Evolutionary conservation across 306 rosid genomes (phyloP).

Genomic region (Vigna hirtella): DNA sequence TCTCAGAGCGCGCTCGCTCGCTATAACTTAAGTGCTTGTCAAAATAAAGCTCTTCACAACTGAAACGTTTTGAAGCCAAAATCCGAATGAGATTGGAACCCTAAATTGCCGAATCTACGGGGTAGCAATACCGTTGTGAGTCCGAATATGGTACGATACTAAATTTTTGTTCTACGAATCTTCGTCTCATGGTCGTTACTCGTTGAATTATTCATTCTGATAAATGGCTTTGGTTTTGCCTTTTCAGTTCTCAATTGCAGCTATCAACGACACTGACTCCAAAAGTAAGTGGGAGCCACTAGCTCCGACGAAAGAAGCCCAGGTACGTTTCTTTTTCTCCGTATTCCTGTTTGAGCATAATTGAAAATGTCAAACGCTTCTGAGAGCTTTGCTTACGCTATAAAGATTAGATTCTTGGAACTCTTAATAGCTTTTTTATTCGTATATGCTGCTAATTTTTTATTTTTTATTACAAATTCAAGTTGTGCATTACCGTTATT

Average conservation of each 20-base stretch:
- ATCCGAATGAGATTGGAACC: conserved; percentile 36
- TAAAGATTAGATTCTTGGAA: conserved; percentile 1
- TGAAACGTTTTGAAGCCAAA: conserved; percentile 11
- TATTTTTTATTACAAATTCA: conserved; percentile 10
- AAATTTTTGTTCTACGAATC: conserved; percentile 6
- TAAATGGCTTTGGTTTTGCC: neutral
- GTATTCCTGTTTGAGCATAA: conserved; percentile 13
- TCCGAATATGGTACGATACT: conserved; percentile 40
- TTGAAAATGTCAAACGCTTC: conserved; percentile 21
- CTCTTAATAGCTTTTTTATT: conserved; percentile 15
- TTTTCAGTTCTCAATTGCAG: conserved; percentile 88
- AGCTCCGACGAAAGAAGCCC: conserved; percentile 98
- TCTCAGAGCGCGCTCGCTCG: conserved; percentile 36
- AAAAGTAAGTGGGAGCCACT: conserved; percentile 87
- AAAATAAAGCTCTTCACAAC: conserved; percentile 14
- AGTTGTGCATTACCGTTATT: conserved; percentile 8
- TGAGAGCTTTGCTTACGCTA: neutral
- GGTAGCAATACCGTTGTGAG: conserved; percentile 10
- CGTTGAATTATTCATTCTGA: conserved; percentile 4
- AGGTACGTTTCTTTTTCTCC: conserved; percentile 53
- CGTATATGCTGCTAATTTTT: neutral
- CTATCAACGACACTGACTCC: conserved; percentile 88
- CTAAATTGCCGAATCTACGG: conserved; percentile 29
- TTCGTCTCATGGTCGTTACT: conserved; percentile 9
- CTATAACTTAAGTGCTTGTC: neutral